Evolutionary conservation across 441 rosid genomes (phyloP).

Genomic region (Syzygium syzygioides): DNA sequence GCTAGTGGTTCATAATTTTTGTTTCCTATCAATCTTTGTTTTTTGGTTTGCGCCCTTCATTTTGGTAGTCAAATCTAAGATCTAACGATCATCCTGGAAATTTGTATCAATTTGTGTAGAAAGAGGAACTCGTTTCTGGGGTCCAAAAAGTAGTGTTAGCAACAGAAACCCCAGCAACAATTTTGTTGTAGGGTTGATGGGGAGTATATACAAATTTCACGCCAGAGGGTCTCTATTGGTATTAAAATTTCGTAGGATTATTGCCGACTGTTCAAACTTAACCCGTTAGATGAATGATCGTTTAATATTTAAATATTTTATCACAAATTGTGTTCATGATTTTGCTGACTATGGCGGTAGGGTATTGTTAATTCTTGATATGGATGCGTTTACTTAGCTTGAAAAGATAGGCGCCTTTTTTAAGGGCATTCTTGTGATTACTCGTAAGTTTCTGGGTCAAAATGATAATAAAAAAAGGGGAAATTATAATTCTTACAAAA

Average conservation of each 20-base stretch:
- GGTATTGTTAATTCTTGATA: neutral
- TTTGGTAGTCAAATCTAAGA: neutral
- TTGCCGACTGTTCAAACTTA: too few relatives aligned
- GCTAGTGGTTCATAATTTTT: constrained; percentile 1
- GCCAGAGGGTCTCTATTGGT: neutral
- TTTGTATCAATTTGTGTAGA: neutral
- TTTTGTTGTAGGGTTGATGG: neutral
- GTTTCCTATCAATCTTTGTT: neutral
- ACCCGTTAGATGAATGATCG: too few relatives aligned
- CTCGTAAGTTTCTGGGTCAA: neutral
- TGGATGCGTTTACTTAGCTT: neutral
- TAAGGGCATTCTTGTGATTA: neutral
- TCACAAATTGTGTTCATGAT: neutral
- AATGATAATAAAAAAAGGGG: neutral
- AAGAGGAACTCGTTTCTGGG: neutral
- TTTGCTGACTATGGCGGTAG: neutral
- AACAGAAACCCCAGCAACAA: neutral
- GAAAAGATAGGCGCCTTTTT: neutral
- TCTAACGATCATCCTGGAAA: neutral
- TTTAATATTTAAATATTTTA: too few relatives aligned
- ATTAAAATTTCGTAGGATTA: too few relatives aligned
- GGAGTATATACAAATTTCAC: neutral
- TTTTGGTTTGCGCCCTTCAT: neutral
- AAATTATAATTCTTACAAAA: neutral
- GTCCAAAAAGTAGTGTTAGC: neutral